A percentile compares a stretch with the other conserved stretches of the same genome.
phyloP scores from a whole-genome alignment of 345 rosid genomes.

The Tarenaya hassleriana region DNA sequence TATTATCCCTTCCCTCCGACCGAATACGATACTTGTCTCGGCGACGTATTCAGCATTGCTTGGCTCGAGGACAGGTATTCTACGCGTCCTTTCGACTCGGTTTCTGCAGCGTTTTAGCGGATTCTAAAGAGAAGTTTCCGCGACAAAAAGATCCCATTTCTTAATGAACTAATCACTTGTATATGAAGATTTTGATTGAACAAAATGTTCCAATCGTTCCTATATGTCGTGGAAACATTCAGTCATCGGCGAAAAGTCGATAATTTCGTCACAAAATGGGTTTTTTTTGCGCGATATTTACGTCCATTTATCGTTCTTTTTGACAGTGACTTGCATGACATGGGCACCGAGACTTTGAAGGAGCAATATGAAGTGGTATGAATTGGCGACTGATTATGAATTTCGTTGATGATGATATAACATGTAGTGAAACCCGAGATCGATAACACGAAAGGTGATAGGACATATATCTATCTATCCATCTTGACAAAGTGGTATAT shows the following conservation, averaged over 20 bases:
- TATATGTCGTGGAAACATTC: too few relatives aligned
- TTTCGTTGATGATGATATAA: too few relatives aligned
- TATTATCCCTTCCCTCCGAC: slow-evolving; percentile 21
- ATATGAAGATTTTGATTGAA: slow-evolving; percentile 1
- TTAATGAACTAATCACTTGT: slow-evolving; percentile 2
- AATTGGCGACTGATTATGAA: neutral
- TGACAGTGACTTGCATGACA: slow-evolving; percentile 50
- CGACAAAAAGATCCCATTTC: neutral
- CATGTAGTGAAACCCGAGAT: too few relatives aligned
- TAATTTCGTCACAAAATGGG: too few relatives aligned
- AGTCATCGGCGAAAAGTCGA: too few relatives aligned
- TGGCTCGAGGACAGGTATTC: slow-evolving; percentile 79
- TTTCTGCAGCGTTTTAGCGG: too few relatives aligned
- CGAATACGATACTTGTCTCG: slow-evolving; percentile 45
- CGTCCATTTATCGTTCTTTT: neutral
- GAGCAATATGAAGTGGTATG: slow-evolving; percentile 42
- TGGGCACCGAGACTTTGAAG: slow-evolving; percentile 42
- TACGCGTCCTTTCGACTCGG: neutral
- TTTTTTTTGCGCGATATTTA: neutral
- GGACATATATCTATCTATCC: too few relatives aligned
- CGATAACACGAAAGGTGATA: too few relatives aligned
- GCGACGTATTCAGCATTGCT: slow-evolving; percentile 62
- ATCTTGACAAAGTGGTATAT: too few relatives aligned
- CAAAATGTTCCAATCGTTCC: too few relatives aligned
- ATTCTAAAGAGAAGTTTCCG: neutral